Percentiles rank a stretch among this genome's conserved stretches.
These are phyloP conservation scores for Lentinula novae-zelandiae DNA, from an alignment of 1,284 basidiomycete species.

Conservation along the genomic window DNA sequence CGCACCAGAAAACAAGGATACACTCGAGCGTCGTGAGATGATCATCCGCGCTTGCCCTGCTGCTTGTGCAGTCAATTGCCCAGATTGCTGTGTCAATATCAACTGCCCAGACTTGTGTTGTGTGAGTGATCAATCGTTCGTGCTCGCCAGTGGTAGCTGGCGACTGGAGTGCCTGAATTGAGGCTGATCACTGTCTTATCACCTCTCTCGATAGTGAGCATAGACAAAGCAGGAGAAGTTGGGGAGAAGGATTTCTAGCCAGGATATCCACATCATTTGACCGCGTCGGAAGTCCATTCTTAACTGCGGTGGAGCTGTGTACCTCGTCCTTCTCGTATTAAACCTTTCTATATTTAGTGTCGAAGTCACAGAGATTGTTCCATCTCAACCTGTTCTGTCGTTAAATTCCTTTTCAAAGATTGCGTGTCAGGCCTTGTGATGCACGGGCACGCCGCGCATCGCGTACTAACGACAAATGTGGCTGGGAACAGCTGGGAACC, in stretches of 20 bases:
- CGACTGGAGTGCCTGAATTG: neutral
- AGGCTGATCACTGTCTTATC: too few relatives aligned
- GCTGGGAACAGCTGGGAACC: neutral
- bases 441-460: neutral
- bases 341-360: too few relatives aligned
- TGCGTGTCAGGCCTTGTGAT: too few relatives aligned
- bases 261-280: too few relatives aligned
- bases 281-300: too few relatives aligned
- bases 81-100: constrained; percentile 25
- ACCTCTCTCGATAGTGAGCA: neutral
- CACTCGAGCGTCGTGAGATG: constrained; percentile 8
- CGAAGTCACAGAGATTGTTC: too few relatives aligned
- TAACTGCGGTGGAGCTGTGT: too few relatives aligned
- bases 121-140: neutral
- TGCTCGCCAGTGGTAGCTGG: neutral
- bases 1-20: constrained; percentile 11
- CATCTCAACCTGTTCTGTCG: too few relatives aligned
- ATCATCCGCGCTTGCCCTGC: constrained; percentile 28
- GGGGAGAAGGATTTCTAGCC: neutral
- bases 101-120: constrained; percentile 2
- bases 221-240: neutral
- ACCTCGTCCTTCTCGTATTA: too few relatives aligned
- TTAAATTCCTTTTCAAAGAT: too few relatives aligned
- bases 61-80: constrained; percentile 28
- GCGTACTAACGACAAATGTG: neutral